Evolutionary conservation across 2,329 filamentous ascomycete genomes (phyloP).

Genomic region (Alternaria sp.): DNA sequence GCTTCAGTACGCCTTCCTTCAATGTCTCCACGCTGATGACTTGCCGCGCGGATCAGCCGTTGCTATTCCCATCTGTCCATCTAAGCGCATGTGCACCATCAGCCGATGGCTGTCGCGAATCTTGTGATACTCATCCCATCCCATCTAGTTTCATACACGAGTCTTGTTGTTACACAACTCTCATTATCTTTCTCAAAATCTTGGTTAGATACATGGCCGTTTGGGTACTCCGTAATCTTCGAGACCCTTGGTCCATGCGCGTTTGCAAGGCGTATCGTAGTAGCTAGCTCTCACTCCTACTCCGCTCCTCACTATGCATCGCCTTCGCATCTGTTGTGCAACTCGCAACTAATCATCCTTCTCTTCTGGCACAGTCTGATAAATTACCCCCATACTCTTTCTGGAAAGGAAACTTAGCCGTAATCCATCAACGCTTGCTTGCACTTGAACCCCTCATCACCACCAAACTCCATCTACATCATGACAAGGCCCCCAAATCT

Average conservation of each 20-base stretch:
- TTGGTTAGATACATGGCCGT: constrained; percentile 13
- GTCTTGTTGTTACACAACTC: neutral
- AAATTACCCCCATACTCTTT: no score
- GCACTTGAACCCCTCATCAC: neutral
- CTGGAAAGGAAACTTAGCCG: neutral
- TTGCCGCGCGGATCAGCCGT: neutral
- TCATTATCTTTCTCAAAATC: neutral
- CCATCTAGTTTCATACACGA: neutral
- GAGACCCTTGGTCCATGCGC: constrained; percentile 14
- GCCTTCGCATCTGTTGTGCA: constrained; percentile 7
- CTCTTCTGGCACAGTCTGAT: neutral
- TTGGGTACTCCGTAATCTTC: constrained; percentile 4
- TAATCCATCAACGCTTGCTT: neutral
- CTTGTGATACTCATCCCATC: neutral
- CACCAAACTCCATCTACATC: neutral
- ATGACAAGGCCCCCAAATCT: constrained; percentile 20
- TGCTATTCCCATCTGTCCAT: neutral
- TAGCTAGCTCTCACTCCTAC: constrained; percentile 9
- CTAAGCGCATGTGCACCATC: neutral
- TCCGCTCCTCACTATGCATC: constrained; percentile 13
- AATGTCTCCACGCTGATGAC: neutral
- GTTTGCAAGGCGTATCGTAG: constrained; percentile 18
- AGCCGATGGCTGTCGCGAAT: neutral
- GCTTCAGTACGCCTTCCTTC: neutral
- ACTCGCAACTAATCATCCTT: neutral